Percentiles rank a stretch among this genome's conserved stretches.
Conservation (phyloP, 768 basidiomycete species). For the Mycena kentingensis region DNA sequence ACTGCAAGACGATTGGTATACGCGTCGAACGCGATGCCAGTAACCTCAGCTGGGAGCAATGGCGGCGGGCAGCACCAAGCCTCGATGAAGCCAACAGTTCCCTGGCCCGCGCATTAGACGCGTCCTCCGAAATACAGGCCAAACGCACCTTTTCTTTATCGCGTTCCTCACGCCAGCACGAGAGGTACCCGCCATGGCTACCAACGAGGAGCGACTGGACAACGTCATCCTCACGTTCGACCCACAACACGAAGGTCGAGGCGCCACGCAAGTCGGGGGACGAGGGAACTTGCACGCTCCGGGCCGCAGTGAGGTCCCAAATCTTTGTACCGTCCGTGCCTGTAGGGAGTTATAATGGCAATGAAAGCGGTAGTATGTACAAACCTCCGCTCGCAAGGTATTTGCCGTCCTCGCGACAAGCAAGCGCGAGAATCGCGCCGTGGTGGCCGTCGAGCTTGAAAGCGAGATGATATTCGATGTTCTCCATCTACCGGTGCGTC, state of each 20-base stretch:
- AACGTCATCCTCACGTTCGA: constrained; percentile 11
- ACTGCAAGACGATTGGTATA: constrained; percentile 18
- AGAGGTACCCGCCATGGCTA: constrained; percentile 11
- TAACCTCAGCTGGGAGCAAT: constrained; percentile 15
- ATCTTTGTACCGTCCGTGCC: constrained; percentile 6
- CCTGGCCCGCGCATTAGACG: background rate
- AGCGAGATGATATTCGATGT: background rate
- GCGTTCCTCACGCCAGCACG: constrained; percentile 19
- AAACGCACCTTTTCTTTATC: background rate
- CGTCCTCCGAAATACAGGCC: background rate
- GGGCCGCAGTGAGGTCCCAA: background rate
- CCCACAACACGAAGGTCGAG: constrained; percentile 12
- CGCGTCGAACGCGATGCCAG: constrained; percentile 21
- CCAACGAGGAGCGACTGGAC: constrained; percentile 16
- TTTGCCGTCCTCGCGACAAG: constrained; percentile 5
- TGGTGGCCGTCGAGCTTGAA: background rate
- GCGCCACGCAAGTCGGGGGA: constrained; percentile 8
- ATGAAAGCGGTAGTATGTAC: background rate
- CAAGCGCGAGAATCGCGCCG: background rate
- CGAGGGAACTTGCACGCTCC: background rate
- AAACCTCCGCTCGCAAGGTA: constrained; percentile 10
- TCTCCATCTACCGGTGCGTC: background rate
- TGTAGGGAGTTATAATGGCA: background rate
- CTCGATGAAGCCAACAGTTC: constrained; percentile 13
- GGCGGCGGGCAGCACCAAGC: constrained; percentile 3